Percentiles rank a stretch among this genome's conserved stretches.
Conservation (phyloP, 257 asterid species). For the Solanum peruvianum region DNA sequence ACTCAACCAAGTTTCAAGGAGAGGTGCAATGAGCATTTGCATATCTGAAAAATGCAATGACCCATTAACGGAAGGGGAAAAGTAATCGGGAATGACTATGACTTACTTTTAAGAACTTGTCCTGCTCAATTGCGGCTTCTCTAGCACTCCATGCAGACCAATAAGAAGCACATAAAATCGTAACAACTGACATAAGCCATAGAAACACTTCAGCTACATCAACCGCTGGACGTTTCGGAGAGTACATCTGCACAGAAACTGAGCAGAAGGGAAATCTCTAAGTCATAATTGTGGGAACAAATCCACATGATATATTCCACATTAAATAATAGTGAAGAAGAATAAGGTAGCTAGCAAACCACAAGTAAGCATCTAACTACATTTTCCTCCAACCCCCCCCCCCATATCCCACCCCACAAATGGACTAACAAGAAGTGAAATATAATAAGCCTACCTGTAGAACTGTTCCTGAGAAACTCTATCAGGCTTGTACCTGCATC, state of each 20-base stretch:
- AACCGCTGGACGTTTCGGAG: constrained; percentile 6
- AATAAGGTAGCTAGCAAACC: background rate
- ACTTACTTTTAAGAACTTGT: constrained; percentile 66
- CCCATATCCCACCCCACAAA: background rate
- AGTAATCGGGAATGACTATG: background rate
- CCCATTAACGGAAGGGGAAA: background rate
- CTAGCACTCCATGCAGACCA: constrained; percentile 98
- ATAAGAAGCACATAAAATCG: constrained; percentile 35
- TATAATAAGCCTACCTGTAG: constrained; percentile 45
- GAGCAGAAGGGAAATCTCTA: constrained; percentile 19
- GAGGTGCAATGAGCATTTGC: background rate
- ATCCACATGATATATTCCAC: background rate
- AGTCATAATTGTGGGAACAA: background rate
- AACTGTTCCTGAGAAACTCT: constrained; percentile 30
- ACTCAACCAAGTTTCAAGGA: background rate
- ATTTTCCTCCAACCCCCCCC: background rate
- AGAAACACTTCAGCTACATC: constrained; percentile 13
- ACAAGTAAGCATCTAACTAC: background rate
- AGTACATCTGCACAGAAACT: constrained; percentile 53
- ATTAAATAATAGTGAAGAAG: background rate
- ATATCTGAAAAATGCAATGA: background rate
- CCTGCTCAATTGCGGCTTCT: constrained; percentile 76
- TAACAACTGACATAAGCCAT: constrained; percentile 11
- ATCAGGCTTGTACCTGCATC: constrained; percentile 78
- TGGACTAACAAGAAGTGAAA: background rate